A percentile compares a stretch with the other conserved stretches of the same genome.
phyloP scores from a whole-genome alignment of 1,284 basidiomycete species.

The Pterulicium gracile region DNA sequence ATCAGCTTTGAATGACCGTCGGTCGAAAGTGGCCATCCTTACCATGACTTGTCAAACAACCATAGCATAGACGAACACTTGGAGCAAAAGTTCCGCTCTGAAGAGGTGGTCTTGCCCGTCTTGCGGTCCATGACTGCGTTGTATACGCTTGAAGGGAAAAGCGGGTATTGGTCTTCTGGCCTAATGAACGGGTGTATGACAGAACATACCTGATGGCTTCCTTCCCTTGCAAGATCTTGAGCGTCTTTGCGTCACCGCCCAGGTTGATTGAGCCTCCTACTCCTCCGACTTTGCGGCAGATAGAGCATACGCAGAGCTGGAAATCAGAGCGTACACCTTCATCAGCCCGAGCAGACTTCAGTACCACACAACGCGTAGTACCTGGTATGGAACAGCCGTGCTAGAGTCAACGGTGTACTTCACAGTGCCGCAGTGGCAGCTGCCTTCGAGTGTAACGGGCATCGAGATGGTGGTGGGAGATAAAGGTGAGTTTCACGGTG shows the following conservation, averaged over 20 bases:
- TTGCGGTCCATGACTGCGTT: conserved; percentile 43
- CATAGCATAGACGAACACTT: conserved; percentile 53
- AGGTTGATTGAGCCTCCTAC: conserved; percentile 49
- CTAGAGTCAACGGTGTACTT: conserved; percentile 41
- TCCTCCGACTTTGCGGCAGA: conserved; percentile 55
- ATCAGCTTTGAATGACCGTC: background rate
- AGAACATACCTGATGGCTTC: conserved; percentile 35
- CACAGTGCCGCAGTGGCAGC: conserved; percentile 51
- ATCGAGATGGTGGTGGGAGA: conserved; percentile 18
- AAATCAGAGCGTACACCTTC: background rate
- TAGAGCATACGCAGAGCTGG: conserved; percentile 48
- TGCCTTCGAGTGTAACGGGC: conserved; percentile 44
- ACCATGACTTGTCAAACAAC: conserved; percentile 45
- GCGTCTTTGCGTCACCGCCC: conserved; percentile 33
- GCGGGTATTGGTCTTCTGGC: conserved; percentile 3
- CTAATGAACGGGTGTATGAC: background rate
- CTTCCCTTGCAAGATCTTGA: conserved; percentile 36
- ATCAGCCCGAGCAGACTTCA: no score
- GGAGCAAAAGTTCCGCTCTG: conserved; percentile 47
- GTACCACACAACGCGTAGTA: conserved; percentile 15
- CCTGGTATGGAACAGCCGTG: conserved; percentile 49
- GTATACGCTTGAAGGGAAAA: conserved; percentile 31
- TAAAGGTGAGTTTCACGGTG: no score
- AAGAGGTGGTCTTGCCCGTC: conserved; percentile 35
- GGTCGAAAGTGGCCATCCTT: conserved; percentile 6